Conservation (phyloP, 495 filamentous ascomycete genomes). For the Penicillium silybi region DNA sequence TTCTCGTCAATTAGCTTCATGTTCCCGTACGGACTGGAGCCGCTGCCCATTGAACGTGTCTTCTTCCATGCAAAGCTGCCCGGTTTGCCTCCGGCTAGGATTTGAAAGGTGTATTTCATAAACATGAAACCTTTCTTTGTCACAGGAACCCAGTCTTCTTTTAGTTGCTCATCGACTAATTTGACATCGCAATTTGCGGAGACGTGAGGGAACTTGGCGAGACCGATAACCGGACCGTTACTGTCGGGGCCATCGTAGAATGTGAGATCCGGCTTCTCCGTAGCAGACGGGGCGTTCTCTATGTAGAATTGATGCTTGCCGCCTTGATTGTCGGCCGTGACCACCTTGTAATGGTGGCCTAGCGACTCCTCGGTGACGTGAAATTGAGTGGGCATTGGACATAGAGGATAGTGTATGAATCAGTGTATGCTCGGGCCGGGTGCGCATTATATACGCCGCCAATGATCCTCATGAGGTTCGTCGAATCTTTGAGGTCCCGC, state of each 20-base stretch:
- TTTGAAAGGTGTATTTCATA: slow-evolving; percentile 5
- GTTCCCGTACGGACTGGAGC: slow-evolving; percentile 4
- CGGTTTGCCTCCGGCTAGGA: not conserved
- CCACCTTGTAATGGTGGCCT: slow-evolving; percentile 9
- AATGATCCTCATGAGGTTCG: no score
- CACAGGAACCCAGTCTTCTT: not conserved
- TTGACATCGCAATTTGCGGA: slow-evolving; percentile 9
- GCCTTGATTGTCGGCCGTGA: not conserved
- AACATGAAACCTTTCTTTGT: slow-evolving; percentile 7
- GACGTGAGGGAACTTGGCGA: slow-evolving; percentile 6
- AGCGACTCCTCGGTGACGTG: slow-evolving; percentile 9
- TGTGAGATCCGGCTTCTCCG: slow-evolving; percentile 1
- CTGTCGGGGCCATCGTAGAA: slow-evolving; percentile 7
- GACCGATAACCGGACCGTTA: slow-evolving; percentile 1
- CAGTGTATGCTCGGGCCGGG: no score
- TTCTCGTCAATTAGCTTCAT: slow-evolving; percentile 9
- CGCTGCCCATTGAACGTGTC: slow-evolving; percentile 11
- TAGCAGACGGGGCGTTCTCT: slow-evolving; percentile 5
- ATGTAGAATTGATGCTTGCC: slow-evolving; percentile 7
- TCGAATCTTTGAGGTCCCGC: no score
- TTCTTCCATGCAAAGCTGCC: slow-evolving; percentile 7
- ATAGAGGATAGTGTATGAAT: not conserved
- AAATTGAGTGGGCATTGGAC: slow-evolving; percentile 8
- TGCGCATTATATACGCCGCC: no score
- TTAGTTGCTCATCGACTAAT: not conserved